Evolutionary conservation across 257 asterid species (phyloP).

Genomic region (Euphrasia confusa): DNA sequence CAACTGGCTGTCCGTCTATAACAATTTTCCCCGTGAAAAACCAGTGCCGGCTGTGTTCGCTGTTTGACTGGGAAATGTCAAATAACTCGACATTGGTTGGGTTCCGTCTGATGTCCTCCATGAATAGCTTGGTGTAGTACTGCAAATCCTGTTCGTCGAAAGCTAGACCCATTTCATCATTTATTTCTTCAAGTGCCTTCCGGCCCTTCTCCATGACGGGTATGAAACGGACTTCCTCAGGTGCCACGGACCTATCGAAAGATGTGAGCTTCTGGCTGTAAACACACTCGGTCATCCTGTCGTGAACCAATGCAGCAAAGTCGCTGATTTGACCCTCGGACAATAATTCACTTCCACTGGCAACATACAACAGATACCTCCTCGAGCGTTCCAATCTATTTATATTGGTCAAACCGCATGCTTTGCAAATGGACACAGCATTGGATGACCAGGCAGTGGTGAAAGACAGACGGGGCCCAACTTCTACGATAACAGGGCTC

Average conservation of each 20-base stretch:
- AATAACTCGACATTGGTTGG: slow-evolving; percentile 90
- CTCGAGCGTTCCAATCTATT: slow-evolving; percentile 73
- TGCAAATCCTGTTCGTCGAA: slow-evolving; percentile 91
- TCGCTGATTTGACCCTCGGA: slow-evolving; percentile 57
- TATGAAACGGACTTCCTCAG: slow-evolving; percentile 63
- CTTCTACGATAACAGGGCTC: slow-evolving; percentile 53
- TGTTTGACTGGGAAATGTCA: slow-evolving; percentile 95
- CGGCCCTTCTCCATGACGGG: slow-evolving; percentile 95
- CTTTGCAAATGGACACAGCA: slow-evolving; percentile 82
- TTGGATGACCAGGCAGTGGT: slow-evolving; percentile 96
- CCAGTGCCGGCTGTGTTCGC: slow-evolving; percentile 98
- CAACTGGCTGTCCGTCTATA: slow-evolving; percentile 64
- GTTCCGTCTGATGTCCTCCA: slow-evolving; percentile 69
- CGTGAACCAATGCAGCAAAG: slow-evolving; percentile 78
- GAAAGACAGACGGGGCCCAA: slow-evolving; percentile 86
- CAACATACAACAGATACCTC: slow-evolving; percentile 57
- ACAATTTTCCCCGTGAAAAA: slow-evolving; percentile 80
- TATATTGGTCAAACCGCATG: slow-evolving; percentile 75
- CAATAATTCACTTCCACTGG: slow-evolving; percentile 45
- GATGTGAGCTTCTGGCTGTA: slow-evolving; percentile 67
- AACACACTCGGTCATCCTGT: slow-evolving; percentile 88
- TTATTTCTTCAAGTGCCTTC: slow-evolving; percentile 83
- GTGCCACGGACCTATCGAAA: slow-evolving; percentile 58
- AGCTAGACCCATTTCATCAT: slow-evolving; percentile 82
- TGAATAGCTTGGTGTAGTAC: slow-evolving; percentile 81